These are phyloP conservation scores for Backusella tarrabulga DNA, from an alignment of 192 early-diverging fungal species.

Conservation along the genomic window DNA sequence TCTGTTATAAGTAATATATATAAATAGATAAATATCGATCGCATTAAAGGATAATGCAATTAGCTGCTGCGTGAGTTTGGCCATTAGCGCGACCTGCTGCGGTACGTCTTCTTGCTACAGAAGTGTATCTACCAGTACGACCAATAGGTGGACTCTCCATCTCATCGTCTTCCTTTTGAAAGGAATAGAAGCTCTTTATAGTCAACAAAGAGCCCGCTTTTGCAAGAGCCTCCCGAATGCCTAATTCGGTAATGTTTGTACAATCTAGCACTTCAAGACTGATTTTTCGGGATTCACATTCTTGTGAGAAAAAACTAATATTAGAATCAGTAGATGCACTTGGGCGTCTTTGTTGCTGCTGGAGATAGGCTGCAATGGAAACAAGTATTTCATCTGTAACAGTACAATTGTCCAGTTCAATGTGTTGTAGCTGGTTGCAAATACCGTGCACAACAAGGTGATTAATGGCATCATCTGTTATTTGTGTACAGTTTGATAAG, in stretches of 20 bases:
- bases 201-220: conserved; percentile 36
- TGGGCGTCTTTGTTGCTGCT: conserved; percentile 26
- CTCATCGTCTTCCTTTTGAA: conserved; percentile 19
- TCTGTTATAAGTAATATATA: not conserved
- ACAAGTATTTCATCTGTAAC: conserved; percentile 45
- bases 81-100: not conserved
- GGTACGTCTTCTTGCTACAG: not conserved
- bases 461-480: conserved; percentile 38
- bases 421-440: conserved; percentile 34
- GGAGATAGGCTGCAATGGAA: conserved; percentile 43
- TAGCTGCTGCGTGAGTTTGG: not conserved
- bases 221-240: conserved; percentile 38
- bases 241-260: conserved; percentile 45
- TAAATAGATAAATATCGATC: not conserved
- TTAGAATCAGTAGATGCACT: conserved; percentile 12
- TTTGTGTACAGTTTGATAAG: conserved; percentile 40
- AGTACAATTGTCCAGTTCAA: conserved; percentile 46
- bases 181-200: conserved; percentile 51
- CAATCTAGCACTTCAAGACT: conserved; percentile 52
- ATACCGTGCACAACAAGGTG: conserved; percentile 26
- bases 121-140: not conserved
- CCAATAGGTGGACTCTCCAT: not conserved
- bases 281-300: not conserved
- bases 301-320: not conserved
- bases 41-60: conserved; percentile 17